These are phyloP conservation scores for Scedosporium boydii DNA, from an alignment of 2,329 filamentous ascomycete genomes.

Conservation along the genomic window DNA sequence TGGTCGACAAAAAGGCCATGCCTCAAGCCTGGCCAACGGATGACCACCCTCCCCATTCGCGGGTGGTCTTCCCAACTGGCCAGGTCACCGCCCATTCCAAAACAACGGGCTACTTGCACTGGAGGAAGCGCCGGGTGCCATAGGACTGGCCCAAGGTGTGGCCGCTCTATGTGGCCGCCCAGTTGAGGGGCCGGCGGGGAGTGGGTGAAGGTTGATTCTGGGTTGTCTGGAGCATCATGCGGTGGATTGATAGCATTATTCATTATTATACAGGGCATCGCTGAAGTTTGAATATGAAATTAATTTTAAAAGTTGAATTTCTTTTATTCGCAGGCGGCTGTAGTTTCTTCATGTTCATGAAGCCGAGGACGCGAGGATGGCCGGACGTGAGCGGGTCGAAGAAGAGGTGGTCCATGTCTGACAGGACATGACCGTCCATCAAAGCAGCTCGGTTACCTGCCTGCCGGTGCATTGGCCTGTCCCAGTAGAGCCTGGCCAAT, in stretches of 20 bases:
- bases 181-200: background rate
- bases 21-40: no score
- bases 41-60: no score
- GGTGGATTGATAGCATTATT: background rate
- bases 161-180: background rate
- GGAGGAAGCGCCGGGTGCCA: background rate
- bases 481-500: no score
- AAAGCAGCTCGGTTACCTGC: no score
- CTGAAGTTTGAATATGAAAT: background rate
- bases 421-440: no score
- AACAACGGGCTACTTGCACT: background rate
- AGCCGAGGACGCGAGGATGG: no score
- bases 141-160: background rate
- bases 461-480: no score
- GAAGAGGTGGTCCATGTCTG: no score
- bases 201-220: background rate
- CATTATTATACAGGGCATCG: background rate
- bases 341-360: no score
- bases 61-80: background rate
- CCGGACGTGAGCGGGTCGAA: no score
- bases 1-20: no score
- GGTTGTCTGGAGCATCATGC: background rate
- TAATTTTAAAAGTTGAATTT: background rate
- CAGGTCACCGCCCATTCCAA: background rate
- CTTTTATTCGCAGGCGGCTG: background rate